These are phyloP conservation scores for Plantago coronopus DNA, from an alignment of 305 asterid species.

Conservation along the genomic window DNA sequence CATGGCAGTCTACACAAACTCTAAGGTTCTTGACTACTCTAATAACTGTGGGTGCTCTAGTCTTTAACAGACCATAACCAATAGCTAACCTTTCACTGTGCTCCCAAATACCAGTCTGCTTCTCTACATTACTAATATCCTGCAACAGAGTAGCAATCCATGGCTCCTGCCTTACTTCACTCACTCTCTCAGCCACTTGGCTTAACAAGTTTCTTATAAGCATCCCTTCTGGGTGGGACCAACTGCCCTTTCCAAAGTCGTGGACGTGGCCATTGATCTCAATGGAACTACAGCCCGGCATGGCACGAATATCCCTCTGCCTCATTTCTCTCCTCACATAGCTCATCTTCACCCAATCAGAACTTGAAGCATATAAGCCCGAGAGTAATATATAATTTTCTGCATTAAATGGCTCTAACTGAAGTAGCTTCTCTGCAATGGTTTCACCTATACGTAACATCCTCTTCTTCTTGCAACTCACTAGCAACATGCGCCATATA, in stretches of 20 bases:
- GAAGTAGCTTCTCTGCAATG: constrained; percentile 43
- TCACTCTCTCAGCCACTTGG: constrained; percentile 44
- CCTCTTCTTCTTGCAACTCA: constrained; percentile 50
- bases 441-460: constrained; percentile 46
- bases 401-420: constrained; percentile 56
- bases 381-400: constrained; percentile 58
- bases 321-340: constrained; percentile 52
- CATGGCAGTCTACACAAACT: constrained; percentile 64
- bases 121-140: constrained; percentile 47
- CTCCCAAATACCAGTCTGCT: constrained; percentile 53
- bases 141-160: constrained; percentile 51
- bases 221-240: constrained; percentile 58
- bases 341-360: constrained; percentile 67
- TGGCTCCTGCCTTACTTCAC: constrained; percentile 43
- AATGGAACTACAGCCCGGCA: constrained; percentile 66
- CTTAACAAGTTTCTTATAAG: constrained; percentile 34
- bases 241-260: constrained; percentile 61
- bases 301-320: constrained; percentile 48
- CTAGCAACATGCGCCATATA: constrained; percentile 56
- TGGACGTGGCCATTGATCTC: constrained; percentile 55
- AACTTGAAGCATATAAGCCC: constrained; percentile 48
- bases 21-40: constrained; percentile 58
- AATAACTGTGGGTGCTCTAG: constrained; percentile 43
- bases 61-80: constrained; percentile 56
- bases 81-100: constrained; percentile 57